phyloP scores from a whole-genome alignment of 2,329 filamentous ascomycete genomes.

The Daldinia eschscholtzii region DNA sequence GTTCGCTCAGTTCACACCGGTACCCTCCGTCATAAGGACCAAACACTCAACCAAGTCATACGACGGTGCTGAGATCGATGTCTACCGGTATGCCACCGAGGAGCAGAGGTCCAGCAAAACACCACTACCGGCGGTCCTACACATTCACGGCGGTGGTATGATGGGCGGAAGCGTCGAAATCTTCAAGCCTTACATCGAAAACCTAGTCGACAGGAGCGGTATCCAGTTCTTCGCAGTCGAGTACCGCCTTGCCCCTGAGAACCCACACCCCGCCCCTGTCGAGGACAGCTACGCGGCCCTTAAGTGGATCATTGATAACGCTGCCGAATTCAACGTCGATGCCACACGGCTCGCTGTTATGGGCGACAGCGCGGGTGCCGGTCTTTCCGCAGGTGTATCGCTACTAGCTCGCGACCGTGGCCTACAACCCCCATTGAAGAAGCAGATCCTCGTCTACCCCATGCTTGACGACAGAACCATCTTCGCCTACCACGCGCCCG shows the following conservation, averaged over 20 bases:
- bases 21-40: conserved; percentile 36
- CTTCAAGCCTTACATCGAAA: conserved; percentile 46
- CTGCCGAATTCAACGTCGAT: conserved; percentile 53
- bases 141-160: conserved; percentile 59
- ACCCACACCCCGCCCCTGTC: conserved; percentile 53
- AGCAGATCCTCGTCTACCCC: conserved; percentile 53
- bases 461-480: conserved; percentile 53
- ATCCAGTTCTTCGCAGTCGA: conserved; percentile 56
- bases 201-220: conserved; percentile 48
- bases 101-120: conserved; percentile 30
- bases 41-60: conserved; percentile 33
- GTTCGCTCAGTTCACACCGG: conserved; percentile 26
- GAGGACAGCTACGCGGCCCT: conserved; percentile 56
- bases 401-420: conserved; percentile 57
- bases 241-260: conserved; percentile 59
- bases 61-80: conserved; percentile 38
- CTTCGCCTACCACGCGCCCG: background rate
- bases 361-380: conserved; percentile 67
- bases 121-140: conserved; percentile 50
- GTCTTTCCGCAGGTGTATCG: conserved; percentile 63
- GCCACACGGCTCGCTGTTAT: conserved; percentile 62
- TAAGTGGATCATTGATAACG: conserved; percentile 46
- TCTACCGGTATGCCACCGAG: conserved; percentile 39
- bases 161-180: conserved; percentile 51
- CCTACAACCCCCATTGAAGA: conserved; percentile 48